Conservation (phyloP, 768 basidiomycete species). For the Cystoderma amianthinum region DNA sequence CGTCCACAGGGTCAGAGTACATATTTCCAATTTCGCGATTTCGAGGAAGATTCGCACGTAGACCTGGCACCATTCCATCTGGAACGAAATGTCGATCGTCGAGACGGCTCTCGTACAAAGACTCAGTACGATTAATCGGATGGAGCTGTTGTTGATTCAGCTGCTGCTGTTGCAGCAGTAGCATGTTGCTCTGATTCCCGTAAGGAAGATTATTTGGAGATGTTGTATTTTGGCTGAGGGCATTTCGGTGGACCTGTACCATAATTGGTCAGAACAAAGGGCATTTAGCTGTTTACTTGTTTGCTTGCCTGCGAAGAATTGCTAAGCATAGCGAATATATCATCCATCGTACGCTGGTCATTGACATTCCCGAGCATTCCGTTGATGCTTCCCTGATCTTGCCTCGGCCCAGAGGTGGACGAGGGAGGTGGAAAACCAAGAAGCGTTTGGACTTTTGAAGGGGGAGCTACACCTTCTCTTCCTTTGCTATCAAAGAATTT, state of each 20-base stretch:
- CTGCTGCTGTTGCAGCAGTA: slow-evolving; percentile 30
- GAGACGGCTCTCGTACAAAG: slow-evolving; percentile 65
- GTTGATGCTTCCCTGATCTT: slow-evolving; percentile 33
- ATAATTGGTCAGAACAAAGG: slow-evolving; percentile 4
- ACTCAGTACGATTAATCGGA: slow-evolving; percentile 48
- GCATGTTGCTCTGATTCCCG: slow-evolving; percentile 26
- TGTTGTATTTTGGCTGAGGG: slow-evolving; percentile 14
- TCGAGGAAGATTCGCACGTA: slow-evolving; percentile 61
- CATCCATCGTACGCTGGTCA: slow-evolving; percentile 66
- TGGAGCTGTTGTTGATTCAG: slow-evolving; percentile 37
- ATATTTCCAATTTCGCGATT: slow-evolving; percentile 47
- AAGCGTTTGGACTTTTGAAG: slow-evolving; percentile 30
- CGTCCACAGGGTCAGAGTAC: slow-evolving; percentile 56
- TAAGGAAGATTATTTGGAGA: slow-evolving; percentile 21
- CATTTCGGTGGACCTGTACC: slow-evolving; percentile 23
- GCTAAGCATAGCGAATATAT: slow-evolving; percentile 75
- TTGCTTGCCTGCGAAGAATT: slow-evolving; percentile 64
- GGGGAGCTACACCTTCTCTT: slow-evolving; percentile 29
- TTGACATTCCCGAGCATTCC: slow-evolving; percentile 25
- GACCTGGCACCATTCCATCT: slow-evolving; percentile 81
- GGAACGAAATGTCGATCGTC: slow-evolving; percentile 78
- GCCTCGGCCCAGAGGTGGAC: slow-evolving; percentile 37
- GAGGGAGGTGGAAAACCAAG: slow-evolving; percentile 37
- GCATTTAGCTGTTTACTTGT: background rate
- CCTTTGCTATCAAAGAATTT: slow-evolving; percentile 76